Evolutionary conservation across 2,329 filamentous ascomycete genomes (phyloP).

Genomic region (Curvularia hawaiiensis): DNA sequence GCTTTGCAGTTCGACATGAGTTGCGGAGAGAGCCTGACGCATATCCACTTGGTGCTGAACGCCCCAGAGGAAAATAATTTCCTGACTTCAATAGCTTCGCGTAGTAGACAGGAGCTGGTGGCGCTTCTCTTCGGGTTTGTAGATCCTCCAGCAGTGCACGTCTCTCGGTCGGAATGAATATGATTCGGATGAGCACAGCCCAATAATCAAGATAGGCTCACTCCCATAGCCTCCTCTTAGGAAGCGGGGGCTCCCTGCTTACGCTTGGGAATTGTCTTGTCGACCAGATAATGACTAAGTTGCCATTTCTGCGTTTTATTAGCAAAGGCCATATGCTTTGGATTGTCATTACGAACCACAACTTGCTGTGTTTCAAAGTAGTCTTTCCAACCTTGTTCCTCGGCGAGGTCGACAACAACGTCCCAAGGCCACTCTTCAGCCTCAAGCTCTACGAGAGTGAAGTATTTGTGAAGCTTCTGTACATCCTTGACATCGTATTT

Average conservation of each 20-base stretch:
- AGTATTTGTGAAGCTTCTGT: conserved; percentile 14
- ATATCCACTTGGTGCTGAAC: background rate
- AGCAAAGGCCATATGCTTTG: background rate
- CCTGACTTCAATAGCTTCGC: background rate
- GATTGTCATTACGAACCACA: conserved; percentile 16
- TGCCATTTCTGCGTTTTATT: conserved; percentile 24
- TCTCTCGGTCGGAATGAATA: background rate
- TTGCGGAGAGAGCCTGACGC: background rate
- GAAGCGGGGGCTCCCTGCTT: background rate
- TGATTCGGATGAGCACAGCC: background rate
- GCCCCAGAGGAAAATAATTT: background rate
- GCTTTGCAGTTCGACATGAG: background rate
- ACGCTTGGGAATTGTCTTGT: background rate
- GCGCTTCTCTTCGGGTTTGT: background rate
- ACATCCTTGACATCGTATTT: conserved; percentile 11
- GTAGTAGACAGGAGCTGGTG: background rate
- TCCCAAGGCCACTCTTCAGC: conserved; percentile 28
- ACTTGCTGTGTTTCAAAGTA: conserved; percentile 20
- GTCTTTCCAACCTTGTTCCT: conserved; percentile 16
- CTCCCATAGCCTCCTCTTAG: background rate
- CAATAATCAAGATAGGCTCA: background rate
- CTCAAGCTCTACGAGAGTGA: conserved; percentile 21
- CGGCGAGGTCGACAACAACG: conserved; percentile 20
- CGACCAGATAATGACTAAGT: conserved; percentile 18
- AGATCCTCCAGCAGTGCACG: too few species aligned